Base-by-base conservation (phyloP, 2,329 filamentous ascomycete species). In the Aspergillus fumigatiaffinis region DNA sequence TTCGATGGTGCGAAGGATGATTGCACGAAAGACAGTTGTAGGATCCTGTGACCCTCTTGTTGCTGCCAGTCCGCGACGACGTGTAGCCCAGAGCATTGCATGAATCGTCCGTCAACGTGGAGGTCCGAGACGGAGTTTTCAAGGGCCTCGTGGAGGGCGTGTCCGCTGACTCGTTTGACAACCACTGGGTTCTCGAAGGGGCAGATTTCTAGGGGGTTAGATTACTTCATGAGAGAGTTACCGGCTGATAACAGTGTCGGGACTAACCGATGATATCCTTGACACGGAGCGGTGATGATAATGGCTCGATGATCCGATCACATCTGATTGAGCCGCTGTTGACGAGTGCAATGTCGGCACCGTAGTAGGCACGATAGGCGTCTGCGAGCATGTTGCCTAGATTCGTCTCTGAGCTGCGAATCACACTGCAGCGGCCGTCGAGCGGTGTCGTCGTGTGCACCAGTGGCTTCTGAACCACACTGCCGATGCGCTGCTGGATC, bases 301-400 rank as follows among this genome's bases (percentile, higher is more conserved):
- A 41, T 17, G 56, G 29, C 14, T 52, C 21, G 48, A 67, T 46
- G 26, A 66, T 54, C n/a, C 51, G 55, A 54, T 67, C 64, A 52
- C 61, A 66, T 46, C 66, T 57, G 32, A 68, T 56, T 23, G 54
- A 57, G n/a, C 66, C 66, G 29, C 65, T 66, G 26, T 68, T 68
- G 42, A 68, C 60, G 17, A 68, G 59, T 3, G 63, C 60, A 21
- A 68, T 66, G 26, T 68, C 65, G 10, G 60, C 58, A 25, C 60
- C 54, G 42, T 68, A 67, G 47, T 65, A 68, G 3, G 64, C 66
- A 5, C 65, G 59, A 17, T 66, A 59, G 10, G 58, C 61, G 53
- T 67, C 65, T 6, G 65, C 64, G 2, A 67, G 53, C 60, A 68
- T 63, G 46, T 68, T 68, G 12, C 66, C 65, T 3, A 68, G 50